Conservation (phyloP, 768 basidiomycete species). For the Termitomyces sp. region DNA sequence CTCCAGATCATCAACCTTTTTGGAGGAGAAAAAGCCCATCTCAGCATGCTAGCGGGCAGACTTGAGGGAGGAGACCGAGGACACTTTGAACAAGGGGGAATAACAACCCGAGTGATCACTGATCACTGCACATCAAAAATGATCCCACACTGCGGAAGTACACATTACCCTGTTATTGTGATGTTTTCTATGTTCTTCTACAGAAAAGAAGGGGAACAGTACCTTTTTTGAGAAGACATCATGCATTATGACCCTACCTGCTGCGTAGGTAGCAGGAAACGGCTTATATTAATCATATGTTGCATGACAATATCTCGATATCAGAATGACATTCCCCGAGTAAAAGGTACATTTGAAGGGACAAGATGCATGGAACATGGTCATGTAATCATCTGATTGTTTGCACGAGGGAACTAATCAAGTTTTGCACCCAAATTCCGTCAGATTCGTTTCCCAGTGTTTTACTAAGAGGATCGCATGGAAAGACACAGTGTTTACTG, state of each 20-base stretch:
- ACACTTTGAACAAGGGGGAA: conserved; percentile 2
- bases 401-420: too few relatives aligned
- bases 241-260: background rate
- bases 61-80: background rate
- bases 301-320: too few relatives aligned
- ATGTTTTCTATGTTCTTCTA: background rate
- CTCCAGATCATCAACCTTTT: conserved; percentile 38
- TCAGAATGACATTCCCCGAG: too few relatives aligned
- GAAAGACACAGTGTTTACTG: background rate
- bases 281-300: too few relatives aligned
- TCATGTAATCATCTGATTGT: too few relatives aligned
- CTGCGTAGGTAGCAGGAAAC: too few relatives aligned
- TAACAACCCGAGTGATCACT: background rate
- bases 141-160: conserved; percentile 1
- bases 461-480: background rate
- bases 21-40: conserved; percentile 51
- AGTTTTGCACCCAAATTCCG: background rate
- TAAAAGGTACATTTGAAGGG: too few relatives aligned
- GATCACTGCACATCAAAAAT: conserved; percentile 6
- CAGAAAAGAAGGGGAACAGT: too few relatives aligned
- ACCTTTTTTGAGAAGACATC: too few relatives aligned
- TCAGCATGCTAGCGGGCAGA: conserved; percentile 26
- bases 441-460: background rate
- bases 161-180: background rate
- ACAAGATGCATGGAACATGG: too few relatives aligned